Evolutionary conservation across 208 protist species (phyloP), one percentile per base, ranked within the genome.

Genomic region (Leptomonas seymouri): DNA sequence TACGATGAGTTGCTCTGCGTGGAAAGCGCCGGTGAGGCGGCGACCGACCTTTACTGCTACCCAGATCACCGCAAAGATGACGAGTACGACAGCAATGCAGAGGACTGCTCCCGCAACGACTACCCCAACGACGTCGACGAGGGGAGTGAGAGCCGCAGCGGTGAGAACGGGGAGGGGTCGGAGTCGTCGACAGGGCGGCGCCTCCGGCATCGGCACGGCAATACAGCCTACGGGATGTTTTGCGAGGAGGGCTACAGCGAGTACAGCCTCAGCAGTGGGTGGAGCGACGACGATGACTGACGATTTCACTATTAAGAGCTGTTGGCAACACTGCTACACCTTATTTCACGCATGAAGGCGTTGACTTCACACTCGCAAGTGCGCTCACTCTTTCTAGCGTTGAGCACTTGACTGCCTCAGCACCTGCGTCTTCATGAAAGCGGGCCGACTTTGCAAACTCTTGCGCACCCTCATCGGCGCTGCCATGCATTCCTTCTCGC

Each of bases 11-110:
- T 46, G 62, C 70, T 77, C 42, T 82, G 65, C 60, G 54, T 76
- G 18, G 78, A 84, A 31, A 28, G 50, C 25, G 61, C 30, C 12
- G 75, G 80, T 15, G 81, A 86, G 2, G 63, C 62, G 28, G 65
- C 82, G 34, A 77, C 76, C 27, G 87, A 90, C 48, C 75, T 93
- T 57, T 96, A 96, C 77, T 61, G 84, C 41, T 96, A 94, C 76
- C 80, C 81, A 4, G 91, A 96, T 61, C 91, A 96, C 73, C 81
- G 91, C 56, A 90, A 90, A 42, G 91, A 93, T 55, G 91, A 96
- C 60, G 91, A 96, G 64, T 94, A 94, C 68, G 91, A 96, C 74
- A 96, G 91, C 73, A 96, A 96, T 53, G 91, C 91, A 2, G 91
- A 93, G 65, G 91, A 96, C 63, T 89, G 86, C 60, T 89, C 82